Percentiles rank a stretch among this genome's conserved stretches.
phyloP scores from a whole-genome alignment of 2,329 filamentous ascomycete genomes.

The Cladophialophora immunda region DNA sequence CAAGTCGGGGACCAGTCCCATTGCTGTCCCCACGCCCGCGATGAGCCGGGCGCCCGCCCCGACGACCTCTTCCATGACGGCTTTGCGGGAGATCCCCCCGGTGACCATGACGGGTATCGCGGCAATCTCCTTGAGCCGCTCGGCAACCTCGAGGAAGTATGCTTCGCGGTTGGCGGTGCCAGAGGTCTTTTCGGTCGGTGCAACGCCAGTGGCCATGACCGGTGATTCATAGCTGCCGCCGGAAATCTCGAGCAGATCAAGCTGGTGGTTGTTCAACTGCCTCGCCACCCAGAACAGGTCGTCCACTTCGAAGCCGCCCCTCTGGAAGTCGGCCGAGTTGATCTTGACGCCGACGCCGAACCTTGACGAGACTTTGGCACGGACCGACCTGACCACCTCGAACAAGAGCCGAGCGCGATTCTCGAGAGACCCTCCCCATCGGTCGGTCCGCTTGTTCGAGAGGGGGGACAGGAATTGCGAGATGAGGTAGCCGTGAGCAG shows the following conservation, averaged over 20 bases:
- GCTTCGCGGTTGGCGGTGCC: not conserved
- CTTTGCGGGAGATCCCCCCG: not conserved
- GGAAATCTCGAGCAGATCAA: not conserved
- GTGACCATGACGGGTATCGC: not conserved
- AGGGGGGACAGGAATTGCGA: constrained; percentile 74
- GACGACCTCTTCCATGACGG: not conserved
- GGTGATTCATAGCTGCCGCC: not conserved
- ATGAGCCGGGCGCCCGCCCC: not conserved
- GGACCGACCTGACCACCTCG: constrained; percentile 71
- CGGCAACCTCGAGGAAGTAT: not conserved
- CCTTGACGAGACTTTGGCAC: constrained; percentile 65
- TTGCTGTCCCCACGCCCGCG: not conserved
- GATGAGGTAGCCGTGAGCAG: constrained; percentile 80
- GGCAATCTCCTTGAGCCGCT: not conserved
- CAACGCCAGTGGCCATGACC: not conserved
- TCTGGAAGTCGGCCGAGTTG: not conserved
- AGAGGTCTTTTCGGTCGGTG: not conserved
- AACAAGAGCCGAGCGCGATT: constrained; percentile 74
- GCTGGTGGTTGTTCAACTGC: not conserved
- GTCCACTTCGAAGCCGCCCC: not conserved
- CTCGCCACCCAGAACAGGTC: not conserved
- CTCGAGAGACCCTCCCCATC: constrained; percentile 61
- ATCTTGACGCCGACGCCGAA: not conserved
- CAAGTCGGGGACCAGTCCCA: not conserved
- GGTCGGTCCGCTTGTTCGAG: constrained; percentile 70